These are phyloP conservation scores for Thalassiosira tumida DNA, from an alignment of 352 stramenopile genomes.

Conservation along the genomic window DNA sequence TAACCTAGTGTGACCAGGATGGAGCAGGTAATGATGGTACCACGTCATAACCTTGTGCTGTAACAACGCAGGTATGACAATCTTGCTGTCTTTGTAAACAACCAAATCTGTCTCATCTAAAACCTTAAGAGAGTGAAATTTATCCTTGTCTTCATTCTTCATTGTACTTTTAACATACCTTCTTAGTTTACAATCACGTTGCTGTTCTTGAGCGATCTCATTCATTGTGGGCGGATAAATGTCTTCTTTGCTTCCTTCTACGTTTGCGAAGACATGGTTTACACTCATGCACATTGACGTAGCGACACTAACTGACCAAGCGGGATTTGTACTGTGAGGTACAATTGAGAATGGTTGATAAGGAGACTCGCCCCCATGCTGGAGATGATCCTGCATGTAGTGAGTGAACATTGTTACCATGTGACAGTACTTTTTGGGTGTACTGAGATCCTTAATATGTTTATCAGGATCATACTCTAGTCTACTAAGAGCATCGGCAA, in stretches of 20 bases:
- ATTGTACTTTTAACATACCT: not conserved
- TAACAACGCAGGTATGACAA: slow-evolving; percentile 28
- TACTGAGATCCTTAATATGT: not conserved
- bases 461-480: slow-evolving; percentile 44
- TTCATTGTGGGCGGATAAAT: slow-evolving; percentile 44
- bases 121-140: not conserved
- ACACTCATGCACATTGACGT: too few relatives aligned
- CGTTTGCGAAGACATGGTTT: slow-evolving; percentile 22
- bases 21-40: slow-evolving; percentile 53
- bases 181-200: not conserved
- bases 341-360: too few relatives aligned
- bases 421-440: not conserved
- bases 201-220: slow-evolving; percentile 37
- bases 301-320: too few relatives aligned
- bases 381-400: slow-evolving; percentile 2
- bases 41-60: slow-evolving; percentile 13
- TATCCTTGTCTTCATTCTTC: not conserved
- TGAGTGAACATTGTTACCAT: not conserved
- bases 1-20: slow-evolving; percentile 27
- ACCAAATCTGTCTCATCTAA: not conserved
- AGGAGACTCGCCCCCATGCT: not conserved
- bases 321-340: too few relatives aligned
- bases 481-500: slow-evolving; percentile 70
- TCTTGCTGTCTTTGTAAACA: not conserved
- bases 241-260: slow-evolving; percentile 26